A percentile compares a stretch with the other conserved stretches of the same genome.
phyloP scores from a whole-genome alignment of 495 filamentous ascomycete genomes.

The Aspergillus haitiensis region DNA sequence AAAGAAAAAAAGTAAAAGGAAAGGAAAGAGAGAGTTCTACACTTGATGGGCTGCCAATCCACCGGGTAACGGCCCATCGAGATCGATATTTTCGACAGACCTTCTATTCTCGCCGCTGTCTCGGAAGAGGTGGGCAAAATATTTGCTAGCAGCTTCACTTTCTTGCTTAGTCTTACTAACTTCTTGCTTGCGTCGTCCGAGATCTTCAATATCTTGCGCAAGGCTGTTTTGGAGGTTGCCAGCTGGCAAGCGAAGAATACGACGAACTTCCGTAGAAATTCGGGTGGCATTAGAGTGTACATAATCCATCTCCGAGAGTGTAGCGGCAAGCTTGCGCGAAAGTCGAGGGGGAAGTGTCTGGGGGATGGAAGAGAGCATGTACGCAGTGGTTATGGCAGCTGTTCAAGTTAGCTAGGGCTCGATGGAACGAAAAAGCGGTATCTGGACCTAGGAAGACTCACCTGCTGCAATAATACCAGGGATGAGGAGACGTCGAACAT shows the following conservation, averaged over 20 bases:
- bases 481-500: slow-evolving; percentile 75
- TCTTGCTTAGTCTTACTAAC: slow-evolving; percentile 72
- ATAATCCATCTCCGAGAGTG: slow-evolving; percentile 82
- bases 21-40: too few species aligned
- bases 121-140: slow-evolving; percentile 81
- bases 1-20: too few species aligned
- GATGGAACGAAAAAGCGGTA: slow-evolving; percentile 4
- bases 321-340: slow-evolving; percentile 74
- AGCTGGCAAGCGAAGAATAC: slow-evolving; percentile 81
- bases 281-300: slow-evolving; percentile 83
- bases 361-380: slow-evolving; percentile 82
- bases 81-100: slow-evolving; percentile 76
- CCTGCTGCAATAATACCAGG: slow-evolving; percentile 76
- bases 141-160: slow-evolving; percentile 76
- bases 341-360: slow-evolving; percentile 84
- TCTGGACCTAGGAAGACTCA: slow-evolving; percentile 46
- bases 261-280: slow-evolving; percentile 78
- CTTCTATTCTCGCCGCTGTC: slow-evolving; percentile 69
- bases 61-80: slow-evolving; percentile 61
- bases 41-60: slow-evolving; percentile 34
- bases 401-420: slow-evolving; percentile 37
- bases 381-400: slow-evolving; percentile 73
- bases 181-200: slow-evolving; percentile 73
- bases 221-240: slow-evolving; percentile 77
- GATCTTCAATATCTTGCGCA: slow-evolving; percentile 77